A percentile compares a stretch with the other conserved stretches of the same genome.
Conservation (phyloP, 371 early-diverging fungal genomes). For the Lichtheimia corymbifera region DNA sequence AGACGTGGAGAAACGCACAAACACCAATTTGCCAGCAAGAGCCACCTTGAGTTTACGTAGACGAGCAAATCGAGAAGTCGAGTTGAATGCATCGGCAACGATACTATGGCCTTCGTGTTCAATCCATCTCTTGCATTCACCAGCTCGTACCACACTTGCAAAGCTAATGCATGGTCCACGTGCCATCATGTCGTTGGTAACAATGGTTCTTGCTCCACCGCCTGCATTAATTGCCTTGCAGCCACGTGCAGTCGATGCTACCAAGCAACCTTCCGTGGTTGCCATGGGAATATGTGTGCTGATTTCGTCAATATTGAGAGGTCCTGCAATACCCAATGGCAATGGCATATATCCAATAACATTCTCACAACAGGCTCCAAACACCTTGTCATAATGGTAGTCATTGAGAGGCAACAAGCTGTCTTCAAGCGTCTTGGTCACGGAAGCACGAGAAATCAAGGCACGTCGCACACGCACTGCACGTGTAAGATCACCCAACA, state of each 20-base stretch:
- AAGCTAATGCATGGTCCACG: constrained; percentile 94
- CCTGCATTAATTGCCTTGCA: constrained; percentile 93
- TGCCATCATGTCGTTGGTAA: constrained; percentile 91
- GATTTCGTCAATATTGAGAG: constrained; percentile 80
- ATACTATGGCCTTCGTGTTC: constrained; percentile 67
- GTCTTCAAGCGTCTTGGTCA: constrained; percentile 65
- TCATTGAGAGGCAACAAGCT: constrained; percentile 75
- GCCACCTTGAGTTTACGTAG: constrained; percentile 83
- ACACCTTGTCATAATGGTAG: constrained; percentile 88
- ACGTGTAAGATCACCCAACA: constrained; percentile 71
- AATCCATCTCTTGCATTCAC: constrained; percentile 75
- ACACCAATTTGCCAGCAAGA: constrained; percentile 83
- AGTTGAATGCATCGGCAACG: constrained; percentile 81
- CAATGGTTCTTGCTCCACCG: constrained; percentile 87
- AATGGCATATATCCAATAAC: constrained; percentile 95
- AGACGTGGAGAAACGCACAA: constrained; percentile 85
- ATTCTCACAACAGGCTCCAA: constrained; percentile 96
- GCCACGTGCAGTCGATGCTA: constrained; percentile 96
- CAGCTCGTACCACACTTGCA: constrained; percentile 67
- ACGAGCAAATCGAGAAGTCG: constrained; percentile 89
- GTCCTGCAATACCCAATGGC: constrained; percentile 93
- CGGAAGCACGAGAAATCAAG: constrained; percentile 71
- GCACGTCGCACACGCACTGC: constrained; percentile 86
- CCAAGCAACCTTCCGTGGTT: constrained; percentile 94
- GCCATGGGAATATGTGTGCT: constrained; percentile 91